A percentile compares a stretch with the other conserved stretches of the same genome.
Conservation (phyloP, 768 basidiomycete species). For the Lactifluus piperatus region DNA sequence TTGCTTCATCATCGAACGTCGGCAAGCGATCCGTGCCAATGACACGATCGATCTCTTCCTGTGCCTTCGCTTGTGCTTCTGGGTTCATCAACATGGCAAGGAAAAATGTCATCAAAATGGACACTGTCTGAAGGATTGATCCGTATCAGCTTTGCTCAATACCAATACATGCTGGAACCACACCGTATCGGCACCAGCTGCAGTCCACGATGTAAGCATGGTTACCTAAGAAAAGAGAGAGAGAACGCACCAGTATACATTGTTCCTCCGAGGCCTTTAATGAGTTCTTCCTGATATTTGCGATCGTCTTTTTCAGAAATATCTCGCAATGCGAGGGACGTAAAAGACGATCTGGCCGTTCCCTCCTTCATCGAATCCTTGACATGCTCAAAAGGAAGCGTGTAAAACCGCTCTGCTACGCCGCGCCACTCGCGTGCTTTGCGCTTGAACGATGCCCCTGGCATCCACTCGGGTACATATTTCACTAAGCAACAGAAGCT, state of each 20-base stretch:
- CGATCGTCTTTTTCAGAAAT: constrained; percentile 18
- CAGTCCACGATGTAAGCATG: background rate
- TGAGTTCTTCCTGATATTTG: constrained; percentile 19
- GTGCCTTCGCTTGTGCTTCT: constrained; percentile 18
- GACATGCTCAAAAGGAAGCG: constrained; percentile 19
- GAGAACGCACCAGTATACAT: constrained; percentile 12
- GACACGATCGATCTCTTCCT: constrained; percentile 25
- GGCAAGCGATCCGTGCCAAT: constrained; percentile 24
- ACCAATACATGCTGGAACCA: background rate
- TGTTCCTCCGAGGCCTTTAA: constrained; percentile 18
- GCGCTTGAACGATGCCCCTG: constrained; percentile 22
- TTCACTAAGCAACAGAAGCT: constrained; percentile 13
- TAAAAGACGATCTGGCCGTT: constrained; percentile 9
- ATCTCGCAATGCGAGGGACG: constrained; percentile 17
- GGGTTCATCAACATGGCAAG: constrained; percentile 23
- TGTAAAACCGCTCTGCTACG: constrained; percentile 14
- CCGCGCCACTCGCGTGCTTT: constrained; percentile 20
- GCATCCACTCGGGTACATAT: constrained; percentile 23
- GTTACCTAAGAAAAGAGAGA: background rate
- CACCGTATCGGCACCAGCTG: constrained; percentile 22
- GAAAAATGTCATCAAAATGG: constrained; percentile 20
- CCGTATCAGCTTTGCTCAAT: background rate
- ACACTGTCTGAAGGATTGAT: constrained; percentile 11
- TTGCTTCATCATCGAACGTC: constrained; percentile 19
- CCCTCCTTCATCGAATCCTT: constrained; percentile 17